Evolutionary conservation across 441 rosid species (phyloP), one percentile per base, ranked within the genome.

Genomic region (Macaranga tanarius): DNA sequence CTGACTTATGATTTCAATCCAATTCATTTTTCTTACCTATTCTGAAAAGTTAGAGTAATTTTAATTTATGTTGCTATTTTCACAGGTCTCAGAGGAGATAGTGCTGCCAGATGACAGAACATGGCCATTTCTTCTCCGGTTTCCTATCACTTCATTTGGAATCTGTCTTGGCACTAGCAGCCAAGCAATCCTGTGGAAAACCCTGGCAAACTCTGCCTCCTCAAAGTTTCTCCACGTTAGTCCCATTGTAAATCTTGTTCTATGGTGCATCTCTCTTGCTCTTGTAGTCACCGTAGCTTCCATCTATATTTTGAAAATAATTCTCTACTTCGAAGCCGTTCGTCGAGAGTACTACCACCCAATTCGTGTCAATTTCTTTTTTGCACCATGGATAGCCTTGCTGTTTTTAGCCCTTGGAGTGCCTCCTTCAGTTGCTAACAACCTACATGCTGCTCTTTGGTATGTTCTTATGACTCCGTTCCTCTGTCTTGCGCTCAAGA

Each of bases 81-180:
- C 8, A 61, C 84, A 94, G 97, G 82, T 87, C 48, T 87, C 79
- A 8, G 99, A 94, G 81, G 81, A 86, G 77, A 87, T 89, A 62
- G 82, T 89, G 34, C 83, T 94, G 22, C 99, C 97, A 4, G 87
- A 82, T 2, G 95, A 90, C 83, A 84, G 80, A 81, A 79, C 50
- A 51, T 94, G 99, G 97, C 97, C 97, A 28, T 94, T 92, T 80
- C 95, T 92, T 73, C 89, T 92, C 5, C 85, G 96, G 23, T 94
- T 48, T 75, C 90, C 92, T 0, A 62, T 94, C 59, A 85, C 97
- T 66, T 87, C 97, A 0, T 94, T 85, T 58, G 97, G 99, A 75
- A 88, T 94, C 73, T 92, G 99, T 74, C 90, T 94, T 15, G 99
- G 99, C 44, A 86, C 89, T 22, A 81, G 92, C 77, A 94, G 97